Base-by-base conservation (phyloP, 1,139 yeast genomes). In the Blastobotrys buckinghamii region DNA sequence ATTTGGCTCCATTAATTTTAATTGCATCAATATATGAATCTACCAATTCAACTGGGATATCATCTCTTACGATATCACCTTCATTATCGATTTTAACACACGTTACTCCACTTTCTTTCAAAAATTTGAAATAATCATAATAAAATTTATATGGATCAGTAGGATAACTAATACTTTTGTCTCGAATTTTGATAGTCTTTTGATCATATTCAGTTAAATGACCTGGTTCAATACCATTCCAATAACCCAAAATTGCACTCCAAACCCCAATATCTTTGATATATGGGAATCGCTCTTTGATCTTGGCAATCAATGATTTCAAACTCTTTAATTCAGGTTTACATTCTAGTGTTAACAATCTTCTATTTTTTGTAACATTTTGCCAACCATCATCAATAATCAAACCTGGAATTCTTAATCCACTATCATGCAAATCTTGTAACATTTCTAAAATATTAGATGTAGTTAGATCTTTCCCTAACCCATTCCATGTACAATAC, bases 321-420 rank as follows among this genome's bases (percentile, higher is more conserved):
- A 64, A 53, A 16, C 36, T 41, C 1, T 66, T 66, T 42, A 64
- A 64, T 2, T 48, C 55, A 29, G 55, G 52, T 20, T 60, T 58
- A 17, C 62, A 58, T 30, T 57, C 57, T 34, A 58, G 54, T 15
- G 52, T 50, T 39, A 51, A 45, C 20, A 61, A 51, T 30, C 56
- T 61, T 12, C 66, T 53, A 12, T 57, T 41, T n/a, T 48, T 50
- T 22, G 51, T 53, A 6, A 56, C 52, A 26, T 49, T 50, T 44
- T 63, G 67, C 68, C 68, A 64, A 12, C 68, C 68, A 46, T 64
- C 68, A 45, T 64, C 68, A 33, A 64, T 59, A 29, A 64, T 56
- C 13, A 64, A 45, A 8, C 59, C 56, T 4, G 56, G 49, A 15
- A 64, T 51, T 6, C 54, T 53, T 7, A 59, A 42, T 3, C 59